phyloP scores from a whole-genome alignment of 108 stramenopile genomes.

The Nitzschia palea region DNA sequence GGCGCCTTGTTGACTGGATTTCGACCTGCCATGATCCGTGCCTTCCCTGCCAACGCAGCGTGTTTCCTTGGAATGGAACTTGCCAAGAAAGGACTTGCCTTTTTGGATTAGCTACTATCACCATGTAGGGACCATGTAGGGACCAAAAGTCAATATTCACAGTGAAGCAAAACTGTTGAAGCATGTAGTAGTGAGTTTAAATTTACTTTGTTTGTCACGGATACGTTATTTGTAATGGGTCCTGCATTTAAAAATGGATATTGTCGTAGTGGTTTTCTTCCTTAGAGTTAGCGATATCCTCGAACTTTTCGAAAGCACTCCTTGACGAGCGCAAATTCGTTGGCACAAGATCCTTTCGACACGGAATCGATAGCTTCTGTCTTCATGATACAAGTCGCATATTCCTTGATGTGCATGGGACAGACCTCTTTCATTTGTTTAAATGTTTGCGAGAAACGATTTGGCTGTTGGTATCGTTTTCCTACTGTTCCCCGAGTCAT shows the following conservation, averaged over 20 bases:
- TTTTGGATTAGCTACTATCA: slow-evolving; percentile 81
- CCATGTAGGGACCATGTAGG: too few species aligned
- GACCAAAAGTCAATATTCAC: too few species aligned
- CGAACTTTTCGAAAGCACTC: slow-evolving; percentile 41
- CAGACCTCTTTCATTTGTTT: slow-evolving; percentile 48
- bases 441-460: slow-evolving; percentile 33
- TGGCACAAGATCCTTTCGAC: slow-evolving; percentile 22
- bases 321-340: slow-evolving; percentile 42
- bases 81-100: slow-evolving; percentile 58
- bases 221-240: too few species aligned
- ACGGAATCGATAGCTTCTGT: slow-evolving; percentile 22
- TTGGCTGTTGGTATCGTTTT: slow-evolving; percentile 34
- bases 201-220: too few species aligned
- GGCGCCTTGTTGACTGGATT: slow-evolving; percentile 75
- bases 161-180: too few species aligned
- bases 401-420: slow-evolving; percentile 28
- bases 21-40: slow-evolving; percentile 80
- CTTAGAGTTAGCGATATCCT: background rate
- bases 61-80: slow-evolving; percentile 92
- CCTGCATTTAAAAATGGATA: too few species aligned
- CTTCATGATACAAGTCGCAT: slow-evolving; percentile 31
- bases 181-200: too few species aligned
- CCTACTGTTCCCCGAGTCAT: too few species aligned
- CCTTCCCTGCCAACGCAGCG: slow-evolving; percentile 91
- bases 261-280: too few species aligned